A percentile compares a stretch with the other conserved stretches of the same genome.
Conservation (phyloP, 495 filamentous ascomycete species). For the Oleoguttula mirabilis region DNA sequence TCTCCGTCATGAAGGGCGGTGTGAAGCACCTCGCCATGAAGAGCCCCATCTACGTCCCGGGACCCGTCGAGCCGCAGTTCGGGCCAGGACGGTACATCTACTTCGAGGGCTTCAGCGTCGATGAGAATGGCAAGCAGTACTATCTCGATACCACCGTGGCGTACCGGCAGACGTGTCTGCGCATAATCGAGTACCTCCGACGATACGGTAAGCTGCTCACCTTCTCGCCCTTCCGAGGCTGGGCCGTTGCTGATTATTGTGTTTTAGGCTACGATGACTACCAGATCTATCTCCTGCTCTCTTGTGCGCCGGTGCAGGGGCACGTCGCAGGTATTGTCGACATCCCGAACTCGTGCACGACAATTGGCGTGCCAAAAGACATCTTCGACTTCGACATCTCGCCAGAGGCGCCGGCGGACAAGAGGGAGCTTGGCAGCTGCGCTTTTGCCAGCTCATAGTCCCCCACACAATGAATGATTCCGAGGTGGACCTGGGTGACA, state of each 20-base stretch:
- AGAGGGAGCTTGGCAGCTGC: conserved; percentile 64
- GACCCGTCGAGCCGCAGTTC: conserved; percentile 85
- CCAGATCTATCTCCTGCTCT: conserved; percentile 81
- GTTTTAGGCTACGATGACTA: conserved; percentile 48
- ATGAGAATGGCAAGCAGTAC: conserved; percentile 83
- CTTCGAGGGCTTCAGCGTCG: conserved; percentile 91
- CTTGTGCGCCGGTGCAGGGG: conserved; percentile 81
- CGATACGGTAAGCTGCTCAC: conserved; percentile 51
- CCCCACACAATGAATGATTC: no score
- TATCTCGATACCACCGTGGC: conserved; percentile 88
- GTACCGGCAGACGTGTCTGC: conserved; percentile 73
- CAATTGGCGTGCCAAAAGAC: conserved; percentile 81
- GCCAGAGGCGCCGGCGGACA: conserved; percentile 49
- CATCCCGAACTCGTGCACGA: conserved; percentile 75
- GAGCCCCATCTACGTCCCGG: conserved; percentile 77
- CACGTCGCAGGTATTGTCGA: conserved; percentile 92
- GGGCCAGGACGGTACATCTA: conserved; percentile 71
- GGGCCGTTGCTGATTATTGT: background rate
- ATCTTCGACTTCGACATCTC: conserved; percentile 93
- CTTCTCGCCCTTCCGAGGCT: background rate
- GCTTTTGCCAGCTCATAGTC: conserved; percentile 50
- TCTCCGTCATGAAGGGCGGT: conserved; percentile 77
- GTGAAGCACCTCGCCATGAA: conserved; percentile 68
- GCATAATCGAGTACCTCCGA: conserved; percentile 76
- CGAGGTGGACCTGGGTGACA: no score